These are phyloP conservation scores for Scenedesmus sp. DNA, from an alignment of 163 green algal species.

Conservation along the genomic window DNA sequence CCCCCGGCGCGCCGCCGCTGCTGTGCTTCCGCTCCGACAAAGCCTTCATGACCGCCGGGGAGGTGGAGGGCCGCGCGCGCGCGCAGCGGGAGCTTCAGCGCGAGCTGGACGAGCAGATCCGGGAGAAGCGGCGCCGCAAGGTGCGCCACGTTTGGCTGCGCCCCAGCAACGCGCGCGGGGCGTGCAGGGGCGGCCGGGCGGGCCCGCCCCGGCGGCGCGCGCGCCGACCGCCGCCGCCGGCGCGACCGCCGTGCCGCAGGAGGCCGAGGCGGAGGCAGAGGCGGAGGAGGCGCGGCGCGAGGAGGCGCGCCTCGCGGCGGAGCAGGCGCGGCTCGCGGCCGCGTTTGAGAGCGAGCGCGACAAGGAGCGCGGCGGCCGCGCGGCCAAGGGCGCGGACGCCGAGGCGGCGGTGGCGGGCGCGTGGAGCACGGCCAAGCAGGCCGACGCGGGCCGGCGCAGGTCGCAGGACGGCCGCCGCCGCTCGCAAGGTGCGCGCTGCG, in stretches of 20 bases:
- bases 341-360: slow-evolving; percentile 19
- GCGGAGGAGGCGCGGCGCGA: slow-evolving; percentile 25
- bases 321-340: slow-evolving; percentile 37
- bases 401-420: slow-evolving; percentile 23
- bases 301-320: slow-evolving; percentile 15
- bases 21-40: slow-evolving; percentile 54
- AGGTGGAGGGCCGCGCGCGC: slow-evolving; percentile 44
- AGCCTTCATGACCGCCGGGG: slow-evolving; percentile 52
- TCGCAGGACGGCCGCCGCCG: not conserved
- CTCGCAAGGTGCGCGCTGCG: not conserved
- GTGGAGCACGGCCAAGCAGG: slow-evolving; percentile 26
- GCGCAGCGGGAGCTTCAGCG: slow-evolving; percentile 41
- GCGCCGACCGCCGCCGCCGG: too few species aligned
- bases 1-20: slow-evolving; percentile 2
- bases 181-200: too few species aligned
- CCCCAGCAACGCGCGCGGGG: too few species aligned
- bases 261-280: slow-evolving; percentile 10
- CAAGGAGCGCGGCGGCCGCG: slow-evolving; percentile 17
- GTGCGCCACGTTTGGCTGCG: slow-evolving; percentile 15
- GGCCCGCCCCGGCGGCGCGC: too few species aligned
- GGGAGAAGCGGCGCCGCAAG: slow-evolving; percentile 50
- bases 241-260: not conserved
- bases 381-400: not conserved
- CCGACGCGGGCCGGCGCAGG: slow-evolving; percentile 7
- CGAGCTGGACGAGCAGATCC: slow-evolving; percentile 49